phyloP scores from a whole-genome alignment of 2,329 filamentous ascomycete genomes.

The Beauveria brongniartii region DNA sequence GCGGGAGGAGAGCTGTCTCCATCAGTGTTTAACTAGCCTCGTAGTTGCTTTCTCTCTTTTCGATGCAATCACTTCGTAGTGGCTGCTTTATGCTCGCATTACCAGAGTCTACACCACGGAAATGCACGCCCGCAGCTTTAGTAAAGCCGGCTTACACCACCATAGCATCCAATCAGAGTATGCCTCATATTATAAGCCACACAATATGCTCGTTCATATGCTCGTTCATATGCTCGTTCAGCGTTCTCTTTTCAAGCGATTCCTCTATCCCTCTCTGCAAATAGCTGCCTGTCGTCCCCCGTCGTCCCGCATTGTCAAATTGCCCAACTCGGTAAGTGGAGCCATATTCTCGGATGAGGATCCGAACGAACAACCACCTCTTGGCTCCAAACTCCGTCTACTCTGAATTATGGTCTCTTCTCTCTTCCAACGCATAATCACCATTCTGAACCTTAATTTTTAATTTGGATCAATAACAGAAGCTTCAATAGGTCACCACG shows the following conservation, averaged over 20 bases:
- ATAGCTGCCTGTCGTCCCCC: not conserved
- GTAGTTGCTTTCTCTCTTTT: conserved; percentile 8
- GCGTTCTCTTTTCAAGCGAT: too few relatives aligned
- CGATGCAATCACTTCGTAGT: not conserved
- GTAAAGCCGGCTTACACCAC: not conserved
- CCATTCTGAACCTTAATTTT: not conserved
- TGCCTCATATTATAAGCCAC: not conserved
- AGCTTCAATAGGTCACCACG: not conserved
- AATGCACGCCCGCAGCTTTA: not conserved
- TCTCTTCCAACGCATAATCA: not conserved
- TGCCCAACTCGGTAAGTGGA: conserved; percentile 1
- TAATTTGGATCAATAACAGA: not conserved
- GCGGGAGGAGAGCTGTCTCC: not conserved
- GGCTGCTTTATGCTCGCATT: not conserved
- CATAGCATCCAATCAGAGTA: not conserved
- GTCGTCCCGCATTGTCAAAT: not conserved
- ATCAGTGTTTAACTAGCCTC: not conserved
- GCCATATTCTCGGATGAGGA: not conserved
- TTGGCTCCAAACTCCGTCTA: not conserved
- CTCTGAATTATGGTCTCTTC: not conserved
- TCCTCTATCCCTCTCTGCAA: not conserved
- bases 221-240: too few relatives aligned
- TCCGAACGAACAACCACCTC: not conserved
- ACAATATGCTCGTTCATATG: too few relatives aligned
- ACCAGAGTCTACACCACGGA: not conserved